A percentile compares a stretch with the other conserved stretches of the same genome.
Conservation (phyloP, 371 early-diverging fungal genomes). For the Coemansia sp. region DNA sequence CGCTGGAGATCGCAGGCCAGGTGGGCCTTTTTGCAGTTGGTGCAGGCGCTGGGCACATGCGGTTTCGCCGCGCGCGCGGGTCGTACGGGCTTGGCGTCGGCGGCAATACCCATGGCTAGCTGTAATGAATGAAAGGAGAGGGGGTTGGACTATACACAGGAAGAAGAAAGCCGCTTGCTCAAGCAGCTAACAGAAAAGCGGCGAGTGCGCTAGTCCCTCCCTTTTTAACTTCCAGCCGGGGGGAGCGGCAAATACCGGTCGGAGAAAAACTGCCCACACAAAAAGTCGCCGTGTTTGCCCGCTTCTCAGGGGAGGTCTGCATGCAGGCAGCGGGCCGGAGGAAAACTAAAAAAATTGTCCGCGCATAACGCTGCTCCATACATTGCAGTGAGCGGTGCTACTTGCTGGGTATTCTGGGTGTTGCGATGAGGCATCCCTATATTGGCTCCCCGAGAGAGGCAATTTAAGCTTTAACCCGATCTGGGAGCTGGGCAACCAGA, state of each 20-base stretch:
- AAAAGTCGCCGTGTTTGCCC: slow-evolving; percentile 2
- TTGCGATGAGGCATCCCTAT: no score
- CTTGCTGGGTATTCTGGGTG: neutral
- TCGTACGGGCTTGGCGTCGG: slow-evolving; percentile 8
- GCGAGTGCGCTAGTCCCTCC: neutral
- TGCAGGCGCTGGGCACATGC: slow-evolving; percentile 56
- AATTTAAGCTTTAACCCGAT: no score
- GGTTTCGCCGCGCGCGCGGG: slow-evolving; percentile 36
- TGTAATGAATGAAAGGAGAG: neutral
- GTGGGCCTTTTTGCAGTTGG: slow-evolving; percentile 69
- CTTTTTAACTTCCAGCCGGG: no score
- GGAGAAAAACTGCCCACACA: slow-evolving; percentile 6
- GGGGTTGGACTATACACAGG: neutral
- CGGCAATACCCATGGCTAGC: no score
- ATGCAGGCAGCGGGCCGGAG: neutral
- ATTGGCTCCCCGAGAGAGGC: no score
- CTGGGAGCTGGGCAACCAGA: no score
- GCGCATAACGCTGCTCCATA: neutral
- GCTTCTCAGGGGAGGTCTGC: neutral
- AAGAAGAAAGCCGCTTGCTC: neutral
- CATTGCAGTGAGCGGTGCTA: neutral
- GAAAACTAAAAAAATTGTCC: neutral
- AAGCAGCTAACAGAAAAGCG: neutral
- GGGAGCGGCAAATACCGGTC: slow-evolving; percentile 2
- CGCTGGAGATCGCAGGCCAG: slow-evolving; percentile 67